These are phyloP conservation scores for Fusarium xylarioides DNA, from an alignment of 2,329 filamentous ascomycete species.

Conservation along the genomic window DNA sequence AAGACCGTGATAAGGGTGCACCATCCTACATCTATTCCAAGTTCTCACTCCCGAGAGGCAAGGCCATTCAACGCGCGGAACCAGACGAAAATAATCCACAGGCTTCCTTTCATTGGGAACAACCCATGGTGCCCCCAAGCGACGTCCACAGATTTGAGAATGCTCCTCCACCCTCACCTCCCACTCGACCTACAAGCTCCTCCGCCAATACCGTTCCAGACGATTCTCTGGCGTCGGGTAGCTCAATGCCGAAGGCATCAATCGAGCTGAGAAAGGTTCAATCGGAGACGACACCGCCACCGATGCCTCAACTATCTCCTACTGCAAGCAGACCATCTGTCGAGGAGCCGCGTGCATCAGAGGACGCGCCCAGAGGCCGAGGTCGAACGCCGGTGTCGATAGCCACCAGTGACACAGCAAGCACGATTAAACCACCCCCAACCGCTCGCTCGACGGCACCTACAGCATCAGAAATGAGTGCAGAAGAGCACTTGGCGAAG, in stretches of 20 bases:
- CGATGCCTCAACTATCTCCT: conserved; percentile 55
- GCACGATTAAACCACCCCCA: conserved; percentile 56
- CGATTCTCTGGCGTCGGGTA: conserved; percentile 45
- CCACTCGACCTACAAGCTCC: conserved; percentile 68
- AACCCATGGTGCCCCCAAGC: conserved; percentile 54
- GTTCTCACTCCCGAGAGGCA: conserved; percentile 83
- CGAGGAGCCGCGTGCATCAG: conserved; percentile 55
- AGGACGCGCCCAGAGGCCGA: conserved; percentile 60
- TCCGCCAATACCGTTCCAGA: conserved; percentile 53
- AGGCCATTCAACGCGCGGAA: conserved; percentile 76
- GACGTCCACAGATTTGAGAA: conserved; percentile 55
- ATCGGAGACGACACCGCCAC: conserved; percentile 53
- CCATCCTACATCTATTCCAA: conserved; percentile 88
- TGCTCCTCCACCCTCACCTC: conserved; percentile 68
- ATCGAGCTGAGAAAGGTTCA: conserved; percentile 61
- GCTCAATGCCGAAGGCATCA: conserved; percentile 55
- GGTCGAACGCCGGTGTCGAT: conserved; percentile 58
- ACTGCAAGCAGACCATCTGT: conserved; percentile 57
- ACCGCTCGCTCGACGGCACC: conserved; percentile 60
- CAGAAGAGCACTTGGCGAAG: conserved; percentile 89
- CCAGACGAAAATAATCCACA: conserved; percentile 62
- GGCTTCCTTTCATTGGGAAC: conserved; percentile 71
- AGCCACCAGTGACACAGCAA: conserved; percentile 63
- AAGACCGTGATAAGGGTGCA: conserved; percentile 62
- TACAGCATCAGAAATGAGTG: conserved; percentile 73